phyloP scores from a whole-genome alignment of 2,329 filamentous ascomycete genomes.

The Diaporthe ampelina region DNA sequence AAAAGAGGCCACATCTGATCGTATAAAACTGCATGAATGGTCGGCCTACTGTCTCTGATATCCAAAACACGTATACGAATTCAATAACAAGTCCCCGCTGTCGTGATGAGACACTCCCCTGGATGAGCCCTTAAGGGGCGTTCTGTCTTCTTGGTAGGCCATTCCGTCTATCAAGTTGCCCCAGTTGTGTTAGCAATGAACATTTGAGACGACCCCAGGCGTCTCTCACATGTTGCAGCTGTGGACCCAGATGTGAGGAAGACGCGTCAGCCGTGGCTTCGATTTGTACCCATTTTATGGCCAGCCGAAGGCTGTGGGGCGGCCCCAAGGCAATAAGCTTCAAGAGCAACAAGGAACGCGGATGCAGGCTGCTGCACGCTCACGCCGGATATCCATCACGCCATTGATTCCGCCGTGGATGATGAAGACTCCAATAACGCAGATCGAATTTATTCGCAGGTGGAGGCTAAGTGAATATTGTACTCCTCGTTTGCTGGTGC shows the following conservation, averaged over 20 bases:
- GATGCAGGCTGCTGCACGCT: background rate
- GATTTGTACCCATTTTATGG: background rate
- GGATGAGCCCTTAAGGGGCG: too few relatives aligned
- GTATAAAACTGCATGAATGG: too few relatives aligned
- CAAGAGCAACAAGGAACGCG: background rate
- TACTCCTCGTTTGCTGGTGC: background rate
- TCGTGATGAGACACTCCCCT: too few relatives aligned
- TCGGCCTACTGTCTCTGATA: too few relatives aligned
- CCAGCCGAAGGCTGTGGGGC: background rate
- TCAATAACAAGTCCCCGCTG: too few relatives aligned
- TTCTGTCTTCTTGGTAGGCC: too few relatives aligned
- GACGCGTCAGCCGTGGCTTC: slow-evolving; percentile 8
- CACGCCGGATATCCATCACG: slow-evolving; percentile 5
- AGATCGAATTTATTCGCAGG: background rate
- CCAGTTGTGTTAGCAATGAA: background rate
- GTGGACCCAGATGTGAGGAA: background rate
- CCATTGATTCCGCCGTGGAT: background rate
- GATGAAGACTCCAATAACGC: background rate
- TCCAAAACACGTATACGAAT: too few relatives aligned
- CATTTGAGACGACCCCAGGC: background rate
- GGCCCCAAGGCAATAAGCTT: background rate
- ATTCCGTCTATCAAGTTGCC: too few relatives aligned
- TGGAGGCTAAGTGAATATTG: background rate
- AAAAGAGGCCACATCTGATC: too few relatives aligned
- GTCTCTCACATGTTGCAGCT: background rate